Evolutionary conservation across 2,329 filamentous ascomycete species (phyloP).

Genomic region (Colletotrichum sp.): DNA sequence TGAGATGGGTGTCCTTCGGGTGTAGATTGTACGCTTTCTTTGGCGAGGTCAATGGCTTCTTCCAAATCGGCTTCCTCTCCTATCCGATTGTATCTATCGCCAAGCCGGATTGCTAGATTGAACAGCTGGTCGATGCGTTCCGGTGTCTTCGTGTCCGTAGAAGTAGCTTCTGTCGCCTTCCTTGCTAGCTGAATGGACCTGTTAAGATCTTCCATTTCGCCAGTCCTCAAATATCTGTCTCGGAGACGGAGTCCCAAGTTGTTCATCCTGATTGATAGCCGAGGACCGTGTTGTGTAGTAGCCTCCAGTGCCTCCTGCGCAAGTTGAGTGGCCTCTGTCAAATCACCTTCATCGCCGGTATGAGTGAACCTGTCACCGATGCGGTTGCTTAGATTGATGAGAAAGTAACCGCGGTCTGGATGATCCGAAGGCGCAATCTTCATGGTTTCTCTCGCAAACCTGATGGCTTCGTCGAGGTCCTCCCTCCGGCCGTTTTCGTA

Average conservation of each 20-base stretch:
- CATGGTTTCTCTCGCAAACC: neutral
- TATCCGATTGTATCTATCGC: neutral
- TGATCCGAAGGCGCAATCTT: neutral
- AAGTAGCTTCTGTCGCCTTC: neutral
- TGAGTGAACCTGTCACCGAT: neutral
- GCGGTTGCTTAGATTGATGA: neutral
- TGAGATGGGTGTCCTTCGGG: neutral
- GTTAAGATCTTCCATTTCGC: accelerated
- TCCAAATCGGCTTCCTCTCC: accelerated
- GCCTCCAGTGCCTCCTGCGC: neutral
- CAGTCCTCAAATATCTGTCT: neutral
- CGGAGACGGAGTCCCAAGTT: neutral
- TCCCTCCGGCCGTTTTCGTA: accelerated
- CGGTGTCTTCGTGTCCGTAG: accelerated
- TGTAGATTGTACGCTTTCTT: neutral
- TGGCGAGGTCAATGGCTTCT: neutral
- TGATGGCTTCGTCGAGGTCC: neutral
- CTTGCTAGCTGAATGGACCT: accelerated
- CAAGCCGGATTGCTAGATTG: neutral
- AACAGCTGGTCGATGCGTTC: neutral
- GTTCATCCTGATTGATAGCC: neutral
- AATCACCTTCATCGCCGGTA: neutral
- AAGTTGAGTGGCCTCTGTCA: neutral
- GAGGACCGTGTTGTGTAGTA: neutral
- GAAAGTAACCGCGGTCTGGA: neutral